These are phyloP conservation scores for Floccularia luteovirens DNA, from an alignment of 768 basidiomycete genomes.

Conservation along the genomic window DNA sequence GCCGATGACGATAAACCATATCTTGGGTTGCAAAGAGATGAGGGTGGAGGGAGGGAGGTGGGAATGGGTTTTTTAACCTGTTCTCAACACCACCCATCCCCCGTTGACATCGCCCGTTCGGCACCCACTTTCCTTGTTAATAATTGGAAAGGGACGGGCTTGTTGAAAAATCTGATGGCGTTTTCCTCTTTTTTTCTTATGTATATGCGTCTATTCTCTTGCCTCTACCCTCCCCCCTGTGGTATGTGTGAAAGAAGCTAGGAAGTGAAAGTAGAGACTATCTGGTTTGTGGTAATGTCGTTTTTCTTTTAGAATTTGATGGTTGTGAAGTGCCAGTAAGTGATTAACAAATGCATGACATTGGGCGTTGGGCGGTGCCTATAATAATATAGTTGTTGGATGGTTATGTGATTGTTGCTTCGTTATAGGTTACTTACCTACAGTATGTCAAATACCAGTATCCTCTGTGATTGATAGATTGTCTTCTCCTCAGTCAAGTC, in stretches of 20 bases:
- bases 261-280: not conserved
- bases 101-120: slow-evolving; percentile 42
- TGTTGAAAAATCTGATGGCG: slow-evolving; percentile 29
- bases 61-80: too few species aligned
- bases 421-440: too few species aligned
- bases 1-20: slow-evolving; percentile 34
- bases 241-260: not conserved
- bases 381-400: not conserved
- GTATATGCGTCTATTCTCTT: not conserved
- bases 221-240: not conserved
- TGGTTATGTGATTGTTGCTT: too few species aligned
- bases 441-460: too few species aligned
- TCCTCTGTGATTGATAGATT: too few species aligned
- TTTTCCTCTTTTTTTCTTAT: slow-evolving; percentile 12
- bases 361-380: not conserved
- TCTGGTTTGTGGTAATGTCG: not conserved
- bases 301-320: not conserved
- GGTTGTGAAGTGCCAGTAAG: not conserved
- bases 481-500: too few species aligned
- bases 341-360: not conserved
- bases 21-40: slow-evolving; percentile 36
- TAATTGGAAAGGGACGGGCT: slow-evolving; percentile 36
- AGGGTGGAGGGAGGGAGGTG: slow-evolving; percentile 14
- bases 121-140: slow-evolving; percentile 36
- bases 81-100: too few species aligned